Conservation (phyloP, 1,284 basidiomycete species). For the Blastosporella zonata region DNA sequence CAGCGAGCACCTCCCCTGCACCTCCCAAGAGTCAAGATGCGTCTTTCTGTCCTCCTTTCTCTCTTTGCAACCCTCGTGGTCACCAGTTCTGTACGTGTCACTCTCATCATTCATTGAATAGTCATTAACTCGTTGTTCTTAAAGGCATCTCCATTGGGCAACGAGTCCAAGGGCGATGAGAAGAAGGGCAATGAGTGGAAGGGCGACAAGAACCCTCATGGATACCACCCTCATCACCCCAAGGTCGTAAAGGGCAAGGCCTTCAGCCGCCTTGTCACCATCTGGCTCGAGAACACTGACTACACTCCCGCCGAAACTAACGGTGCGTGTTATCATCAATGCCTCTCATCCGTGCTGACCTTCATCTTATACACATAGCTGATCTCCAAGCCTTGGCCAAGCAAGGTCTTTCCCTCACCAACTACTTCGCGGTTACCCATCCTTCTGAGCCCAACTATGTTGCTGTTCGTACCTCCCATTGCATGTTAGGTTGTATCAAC, state of each 20-base stretch:
- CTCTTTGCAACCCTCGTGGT: no score
- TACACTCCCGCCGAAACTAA: conserved; percentile 25
- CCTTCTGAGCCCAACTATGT: conserved; percentile 64
- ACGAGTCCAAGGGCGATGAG: neutral
- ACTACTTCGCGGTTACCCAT: conserved; percentile 59
- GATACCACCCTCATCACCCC: no score
- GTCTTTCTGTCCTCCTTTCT: no score
- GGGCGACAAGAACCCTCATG: no score
- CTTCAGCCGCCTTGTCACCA: conserved; percentile 51
- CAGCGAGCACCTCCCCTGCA: no score
- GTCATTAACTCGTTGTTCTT: neutral
- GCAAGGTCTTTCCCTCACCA: conserved; percentile 50
- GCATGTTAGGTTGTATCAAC: neutral
- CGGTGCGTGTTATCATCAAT: conserved; percentile 5
- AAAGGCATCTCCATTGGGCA: neutral
- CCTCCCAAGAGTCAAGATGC: no score
- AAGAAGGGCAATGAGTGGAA: neutral
- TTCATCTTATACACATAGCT: conserved; percentile 4
- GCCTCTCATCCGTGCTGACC: neutral
- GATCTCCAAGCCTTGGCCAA: conserved; percentile 47
- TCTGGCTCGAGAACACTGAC: conserved; percentile 62
- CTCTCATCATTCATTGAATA: no score
- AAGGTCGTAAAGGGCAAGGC: conserved; percentile 29
- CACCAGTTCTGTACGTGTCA: no score
- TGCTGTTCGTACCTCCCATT: conserved; percentile 20